Evolutionary conservation across 208 protist species (phyloP), one percentile per base, ranked within the genome.

Genomic region (Novymonas esmeraldas): DNA sequence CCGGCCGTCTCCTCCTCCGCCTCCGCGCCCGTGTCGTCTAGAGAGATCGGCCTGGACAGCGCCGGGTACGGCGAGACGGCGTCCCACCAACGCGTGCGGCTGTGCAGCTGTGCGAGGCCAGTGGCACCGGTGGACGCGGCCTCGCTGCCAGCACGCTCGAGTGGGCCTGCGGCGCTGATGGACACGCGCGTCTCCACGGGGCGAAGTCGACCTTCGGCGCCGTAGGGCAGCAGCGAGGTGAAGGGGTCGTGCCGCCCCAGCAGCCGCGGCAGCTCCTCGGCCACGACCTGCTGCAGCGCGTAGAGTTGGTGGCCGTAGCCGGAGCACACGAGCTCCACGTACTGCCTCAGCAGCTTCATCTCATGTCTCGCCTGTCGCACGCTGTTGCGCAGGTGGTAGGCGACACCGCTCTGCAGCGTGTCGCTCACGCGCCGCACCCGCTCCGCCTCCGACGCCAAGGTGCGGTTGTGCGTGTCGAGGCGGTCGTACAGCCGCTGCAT

Each of bases 311-410:
- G 44, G 39, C 54, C 49, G 48, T 84, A 89, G 38, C 75, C 81
- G 0, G 70, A 46, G 55, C 79, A 51, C 26, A 84, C 66, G 38
- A 87, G 79, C 28, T 67, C 66, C 29, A 81, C 70, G 59, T 76
- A 78, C 28, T 85, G 65, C 38, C 50, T 55, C 55, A 93, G 64
- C 1, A 69, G 34, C 22, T 36, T 54, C 62, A 79, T 44, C 49
- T 93, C 81, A 3, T 61, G 59, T 57, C 72, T 71, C 51, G 82
- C 36, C 28, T 75, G 77, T 26, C 68, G 75, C 56, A 76, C 64
- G 14, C 81, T 70, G 57, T 64, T 82, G 41, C 73, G 72, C 5
- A 87, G 52, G 13, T 48, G 57, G 59, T 76, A 72, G 13, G 62
- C 49, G 2, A 85, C 13, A 28, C 54, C 49, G 11, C 64, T 60